phyloP scores from a whole-genome alignment of 352 stramenopile genomes.

The Thraustochytrium aureum region DNA sequence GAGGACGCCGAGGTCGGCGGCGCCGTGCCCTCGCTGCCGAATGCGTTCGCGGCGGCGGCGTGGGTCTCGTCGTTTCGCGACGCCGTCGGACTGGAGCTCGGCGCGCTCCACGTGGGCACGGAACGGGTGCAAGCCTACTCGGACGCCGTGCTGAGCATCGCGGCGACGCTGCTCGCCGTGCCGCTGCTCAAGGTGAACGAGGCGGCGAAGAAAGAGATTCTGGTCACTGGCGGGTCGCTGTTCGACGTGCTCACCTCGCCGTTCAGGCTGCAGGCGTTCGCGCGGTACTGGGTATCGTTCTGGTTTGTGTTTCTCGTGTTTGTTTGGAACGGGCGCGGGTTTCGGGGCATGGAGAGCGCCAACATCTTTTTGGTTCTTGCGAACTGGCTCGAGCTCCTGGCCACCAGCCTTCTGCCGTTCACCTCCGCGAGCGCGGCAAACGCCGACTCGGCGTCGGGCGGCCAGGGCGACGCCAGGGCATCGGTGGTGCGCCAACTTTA shows the following conservation, averaged over 20 bases:
- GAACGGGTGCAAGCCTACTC: constrained; percentile 37
- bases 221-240: constrained; percentile 19
- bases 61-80: no score
- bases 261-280: constrained; percentile 12
- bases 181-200: constrained; percentile 22
- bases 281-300: constrained; percentile 22
- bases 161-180: constrained; percentile 24
- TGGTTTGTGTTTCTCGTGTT: constrained; percentile 34
- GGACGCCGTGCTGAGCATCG: constrained; percentile 41
- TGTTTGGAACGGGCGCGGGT: constrained; percentile 26
- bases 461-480: background rate
- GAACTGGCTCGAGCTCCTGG: constrained; percentile 47
- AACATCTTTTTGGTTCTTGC: constrained; percentile 11
- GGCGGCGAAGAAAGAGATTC: constrained; percentile 17
- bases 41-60: no score
- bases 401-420: constrained; percentile 37
- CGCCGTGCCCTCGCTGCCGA: no score
- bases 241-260: constrained; percentile 16
- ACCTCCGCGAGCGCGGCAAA: constrained; percentile 6
- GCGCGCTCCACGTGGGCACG: no score
- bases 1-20: no score
- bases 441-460: constrained; percentile 1
- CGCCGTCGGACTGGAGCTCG: no score
- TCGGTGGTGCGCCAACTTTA: background rate
- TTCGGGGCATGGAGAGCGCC: background rate